Evolutionary conservation across 2,329 filamentous ascomycete genomes (phyloP).

Genomic region (Iodosphaeria phyllophila): DNA sequence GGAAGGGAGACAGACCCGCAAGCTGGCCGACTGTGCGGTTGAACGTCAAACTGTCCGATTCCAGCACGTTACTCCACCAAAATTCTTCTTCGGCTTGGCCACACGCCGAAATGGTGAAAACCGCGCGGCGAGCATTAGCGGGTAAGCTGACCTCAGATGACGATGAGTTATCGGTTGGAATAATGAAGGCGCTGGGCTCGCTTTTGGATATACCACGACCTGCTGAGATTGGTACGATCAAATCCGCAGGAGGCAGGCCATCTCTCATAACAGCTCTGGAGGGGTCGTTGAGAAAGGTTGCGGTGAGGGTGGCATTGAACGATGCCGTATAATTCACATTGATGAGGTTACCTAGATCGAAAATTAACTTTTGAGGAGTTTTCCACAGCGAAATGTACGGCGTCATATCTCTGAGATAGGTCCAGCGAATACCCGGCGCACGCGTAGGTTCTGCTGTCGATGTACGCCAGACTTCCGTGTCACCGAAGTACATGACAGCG

Average conservation of each 20-base stretch:
- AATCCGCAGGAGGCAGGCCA: conserved; percentile 32
- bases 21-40: conserved; percentile 33
- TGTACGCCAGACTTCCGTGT: conserved; percentile 67
- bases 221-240: conserved; percentile 49
- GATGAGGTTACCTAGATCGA: conserved; percentile 61
- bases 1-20: conserved; percentile 53
- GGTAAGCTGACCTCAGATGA: conserved; percentile 40
- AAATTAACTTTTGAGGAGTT: conserved; percentile 52
- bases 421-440: conserved; percentile 50
- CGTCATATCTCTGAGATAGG: conserved; percentile 64
- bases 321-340: conserved; percentile 51
- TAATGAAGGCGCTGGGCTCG: conserved; percentile 44
- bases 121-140: conserved; percentile 44
- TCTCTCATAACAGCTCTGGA: conserved; percentile 18
- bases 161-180: conserved; percentile 43
- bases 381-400: conserved; percentile 51
- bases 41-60: conserved; percentile 41
- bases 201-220: conserved; percentile 26
- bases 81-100: conserved; percentile 66
- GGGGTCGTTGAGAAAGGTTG: conserved; percentile 42
- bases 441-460: conserved; percentile 68
- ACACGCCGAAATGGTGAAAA: conserved; percentile 59
- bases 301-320: conserved; percentile 58
- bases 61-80: conserved; percentile 66
- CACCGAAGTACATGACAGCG: conserved; percentile 55